These are phyloP conservation scores for Macaranga tanarius DNA, from an alignment of 441 rosid species.

Conservation along the genomic window DNA sequence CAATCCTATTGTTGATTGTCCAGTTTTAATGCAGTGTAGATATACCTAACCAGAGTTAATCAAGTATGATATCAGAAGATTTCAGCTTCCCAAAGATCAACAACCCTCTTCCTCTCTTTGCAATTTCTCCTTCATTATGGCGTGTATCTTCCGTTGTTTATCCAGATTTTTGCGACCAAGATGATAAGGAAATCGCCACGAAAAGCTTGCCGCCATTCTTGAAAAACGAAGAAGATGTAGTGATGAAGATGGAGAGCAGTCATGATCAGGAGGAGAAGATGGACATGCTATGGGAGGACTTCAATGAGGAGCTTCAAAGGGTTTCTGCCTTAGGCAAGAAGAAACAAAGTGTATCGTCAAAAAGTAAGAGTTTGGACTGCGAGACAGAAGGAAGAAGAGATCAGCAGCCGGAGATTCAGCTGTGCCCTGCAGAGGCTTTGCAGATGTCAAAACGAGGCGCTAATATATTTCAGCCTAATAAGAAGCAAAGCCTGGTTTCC, in stretches of 20 bases:
- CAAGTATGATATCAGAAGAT: conserved; percentile 28
- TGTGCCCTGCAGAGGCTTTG: conserved; percentile 1
- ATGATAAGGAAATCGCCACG: not conserved
- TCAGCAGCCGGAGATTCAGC: not conserved
- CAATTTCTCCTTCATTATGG: conserved; percentile 40
- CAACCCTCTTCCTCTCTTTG: conserved; percentile 28
- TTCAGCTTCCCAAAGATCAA: conserved; percentile 46
- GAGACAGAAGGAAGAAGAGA: not conserved
- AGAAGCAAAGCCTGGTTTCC: conserved; percentile 17
- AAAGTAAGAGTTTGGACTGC: not conserved
- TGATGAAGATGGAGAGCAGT: not conserved
- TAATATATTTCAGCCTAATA: not conserved
- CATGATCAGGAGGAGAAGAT: conserved; percentile 30
- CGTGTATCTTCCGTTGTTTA: conserved; percentile 38
- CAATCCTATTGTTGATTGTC: too few relatives aligned
- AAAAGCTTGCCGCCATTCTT: conserved; percentile 12
- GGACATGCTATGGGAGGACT: conserved; percentile 52
- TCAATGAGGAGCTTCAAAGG: conserved; percentile 40
- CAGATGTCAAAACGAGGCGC: not conserved
- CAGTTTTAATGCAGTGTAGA: too few relatives aligned
- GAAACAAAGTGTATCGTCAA: not conserved
- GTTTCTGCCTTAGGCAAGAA: conserved; percentile 14
- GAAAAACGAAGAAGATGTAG: not conserved
- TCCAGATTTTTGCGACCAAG: conserved; percentile 19
- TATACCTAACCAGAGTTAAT: too few relatives aligned